phyloP scores from a whole-genome alignment of 2,329 filamentous ascomycete species.

The Ophiocordyceps polyrhachis-furcata region DNA sequence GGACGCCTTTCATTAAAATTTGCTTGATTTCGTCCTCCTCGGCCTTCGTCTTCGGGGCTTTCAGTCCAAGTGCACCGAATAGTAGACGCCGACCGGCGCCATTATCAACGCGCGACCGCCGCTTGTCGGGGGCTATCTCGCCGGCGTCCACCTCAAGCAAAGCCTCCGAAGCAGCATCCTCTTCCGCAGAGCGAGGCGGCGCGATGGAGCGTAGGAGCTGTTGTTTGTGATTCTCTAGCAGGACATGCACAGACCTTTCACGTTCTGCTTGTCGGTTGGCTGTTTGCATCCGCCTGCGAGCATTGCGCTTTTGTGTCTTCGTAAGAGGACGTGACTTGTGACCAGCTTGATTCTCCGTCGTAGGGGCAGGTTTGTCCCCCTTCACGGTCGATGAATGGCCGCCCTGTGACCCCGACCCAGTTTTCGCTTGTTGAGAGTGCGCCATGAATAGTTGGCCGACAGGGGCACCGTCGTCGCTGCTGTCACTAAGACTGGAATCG shows the following conservation, averaged over 20 bases:
- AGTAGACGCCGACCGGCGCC: conserved; percentile 48
- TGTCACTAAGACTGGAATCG: conserved; percentile 1
- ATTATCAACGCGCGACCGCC: conserved; percentile 19
- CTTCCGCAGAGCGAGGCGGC: neutral
- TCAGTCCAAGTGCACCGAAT: conserved; percentile 53
- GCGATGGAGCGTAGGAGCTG: conserved; percentile 15
- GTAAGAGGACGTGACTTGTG: conserved; percentile 2
- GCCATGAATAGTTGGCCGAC: neutral
- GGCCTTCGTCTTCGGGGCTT: conserved; percentile 46
- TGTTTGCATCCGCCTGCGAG: conserved; percentile 24
- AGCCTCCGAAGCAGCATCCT: conserved; percentile 1
- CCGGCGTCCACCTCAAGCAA: neutral
- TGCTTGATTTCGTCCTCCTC: conserved; percentile 46
- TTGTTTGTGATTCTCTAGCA: conserved; percentile 16
- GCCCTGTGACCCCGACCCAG: neutral
- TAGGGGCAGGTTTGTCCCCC: no score
- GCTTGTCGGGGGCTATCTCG: neutral
- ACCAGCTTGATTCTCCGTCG: neutral
- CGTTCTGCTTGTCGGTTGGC: conserved; percentile 1
- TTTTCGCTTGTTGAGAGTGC: neutral
- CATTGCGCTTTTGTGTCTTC: conserved; percentile 32
- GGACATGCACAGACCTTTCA: neutral
- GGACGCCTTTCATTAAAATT: conserved; percentile 37
- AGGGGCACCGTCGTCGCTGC: neutral
- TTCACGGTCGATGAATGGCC: neutral